Evolutionary conservation across 2,329 filamentous ascomycete genomes (phyloP).

Genomic region (Trichoderma sp.): DNA sequence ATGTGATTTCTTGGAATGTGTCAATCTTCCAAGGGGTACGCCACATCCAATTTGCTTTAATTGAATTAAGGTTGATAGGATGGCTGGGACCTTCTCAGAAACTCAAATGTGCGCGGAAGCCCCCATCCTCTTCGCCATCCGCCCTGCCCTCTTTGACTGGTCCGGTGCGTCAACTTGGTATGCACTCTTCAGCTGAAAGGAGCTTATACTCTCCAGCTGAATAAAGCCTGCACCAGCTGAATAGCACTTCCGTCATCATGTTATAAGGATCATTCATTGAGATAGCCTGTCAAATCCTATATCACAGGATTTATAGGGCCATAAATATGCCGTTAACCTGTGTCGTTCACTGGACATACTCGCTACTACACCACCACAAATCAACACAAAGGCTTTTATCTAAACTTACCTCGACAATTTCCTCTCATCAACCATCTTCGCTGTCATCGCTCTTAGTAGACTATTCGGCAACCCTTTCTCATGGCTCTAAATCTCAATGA

Average conservation of each 20-base stretch:
- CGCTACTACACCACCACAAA: not conserved
- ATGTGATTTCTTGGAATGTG: not conserved
- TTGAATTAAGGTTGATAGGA: not conserved
- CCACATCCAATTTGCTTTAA: not conserved
- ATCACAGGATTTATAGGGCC: not conserved
- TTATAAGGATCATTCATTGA: not conserved
- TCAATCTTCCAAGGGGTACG: not conserved
- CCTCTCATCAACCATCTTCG: not conserved
- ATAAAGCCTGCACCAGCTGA: not conserved
- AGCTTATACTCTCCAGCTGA: not conserved
- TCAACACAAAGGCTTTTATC: not conserved
- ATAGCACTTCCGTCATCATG: not conserved
- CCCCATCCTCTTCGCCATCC: not conserved
- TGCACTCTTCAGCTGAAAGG: not conserved
- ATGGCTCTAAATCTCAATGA: not conserved
- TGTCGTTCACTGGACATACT: not conserved
- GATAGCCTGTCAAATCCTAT: not conserved
- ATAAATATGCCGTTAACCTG: not conserved
- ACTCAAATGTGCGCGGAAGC: not conserved
- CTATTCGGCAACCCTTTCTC: not conserved
- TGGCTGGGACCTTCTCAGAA: not conserved
- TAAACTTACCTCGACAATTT: not conserved
- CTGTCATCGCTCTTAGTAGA: not conserved
- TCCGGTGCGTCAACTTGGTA: not conserved
- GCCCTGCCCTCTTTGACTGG: not conserved